Conservation (phyloP, 306 rosid species). For the Neltuma alba region DNA sequence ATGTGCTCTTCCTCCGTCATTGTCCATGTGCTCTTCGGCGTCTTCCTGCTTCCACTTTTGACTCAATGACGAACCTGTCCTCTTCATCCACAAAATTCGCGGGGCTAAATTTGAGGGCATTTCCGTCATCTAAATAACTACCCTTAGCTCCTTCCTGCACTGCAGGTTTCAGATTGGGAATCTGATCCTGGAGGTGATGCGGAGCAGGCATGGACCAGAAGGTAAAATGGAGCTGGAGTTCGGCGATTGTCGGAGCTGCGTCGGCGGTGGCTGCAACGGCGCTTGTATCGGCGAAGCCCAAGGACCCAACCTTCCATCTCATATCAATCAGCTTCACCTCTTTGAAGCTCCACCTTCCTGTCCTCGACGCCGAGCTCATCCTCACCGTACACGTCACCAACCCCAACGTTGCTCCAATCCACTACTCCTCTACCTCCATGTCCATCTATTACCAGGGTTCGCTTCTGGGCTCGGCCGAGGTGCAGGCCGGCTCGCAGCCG, state of each 20-base stretch:
- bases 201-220: constrained; percentile 41
- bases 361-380: constrained; percentile 67
- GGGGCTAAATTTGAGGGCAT: neutral
- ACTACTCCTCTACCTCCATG: constrained; percentile 81
- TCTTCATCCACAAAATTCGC: neutral
- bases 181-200: neutral
- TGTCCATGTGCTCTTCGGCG: neutral
- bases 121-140: neutral
- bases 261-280: constrained; percentile 65
- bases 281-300: constrained; percentile 65
- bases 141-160: neutral
- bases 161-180: neutral
- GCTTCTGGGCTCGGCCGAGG: constrained; percentile 78
- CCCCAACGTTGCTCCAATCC: constrained; percentile 76
- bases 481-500: constrained; percentile 75
- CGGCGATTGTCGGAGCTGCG: constrained; percentile 73
- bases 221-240: constrained; percentile 65
- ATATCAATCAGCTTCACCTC: constrained; percentile 76
- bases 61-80: neutral
- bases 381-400: constrained; percentile 87
- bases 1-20: too few species aligned
- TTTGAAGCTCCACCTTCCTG: constrained; percentile 63
- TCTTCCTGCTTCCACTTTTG: neutral
- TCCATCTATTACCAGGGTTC: constrained; percentile 83
- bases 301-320: constrained; percentile 78